Base-by-base conservation (phyloP, 805 yeast species). In the Wickerhamomyces chambardii region DNA sequence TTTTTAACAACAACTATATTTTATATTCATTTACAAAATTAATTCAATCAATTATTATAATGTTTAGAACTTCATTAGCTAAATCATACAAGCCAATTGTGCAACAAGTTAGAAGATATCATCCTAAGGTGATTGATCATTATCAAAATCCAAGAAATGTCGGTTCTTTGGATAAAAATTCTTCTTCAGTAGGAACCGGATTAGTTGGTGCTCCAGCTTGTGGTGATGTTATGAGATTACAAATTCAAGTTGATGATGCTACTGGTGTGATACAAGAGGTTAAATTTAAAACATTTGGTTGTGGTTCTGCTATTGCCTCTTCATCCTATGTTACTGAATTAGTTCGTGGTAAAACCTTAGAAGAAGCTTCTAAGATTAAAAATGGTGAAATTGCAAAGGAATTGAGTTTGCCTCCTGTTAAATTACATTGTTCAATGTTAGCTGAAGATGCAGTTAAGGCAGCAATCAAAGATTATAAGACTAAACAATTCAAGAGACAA, bases 191-290 rank as follows among this genome's bases (percentile, higher is more conserved):
- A 11, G 98, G 98, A 30, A 92, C 97, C 1, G 98, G 98, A 1
- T 70, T 92, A 31, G 98, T 92, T 14, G 98, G 98, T 38, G 97
- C 98, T 0, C 97, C 98, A 36, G 98, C 98, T 0, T 92, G 98
- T 65, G 98, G 98, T 37, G 98, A 92, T 66, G 98, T 92, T 31
- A 92, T 92, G 96, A 82, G 95, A 64, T 71, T 92, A 45, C 97
- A 92, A 60, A 92, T 92, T 53, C 77, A 89, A 57, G 98, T 92
- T 9, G 80, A 81, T 45, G 97, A 89, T 51, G 78, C 72, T 38
- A 77, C 95, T 17, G 98, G 98, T 1, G 70, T 84, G 36, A 92
- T 92, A 48, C 78, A 84, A 58, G 95, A 92, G 58, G 98, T 90
- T 43, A 90, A 87, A 61, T 92, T 92, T 65, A 92, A 92, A 73